Conservation (phyloP, 2,329 filamentous ascomycete species). For the Bisporella sp. region DNA sequence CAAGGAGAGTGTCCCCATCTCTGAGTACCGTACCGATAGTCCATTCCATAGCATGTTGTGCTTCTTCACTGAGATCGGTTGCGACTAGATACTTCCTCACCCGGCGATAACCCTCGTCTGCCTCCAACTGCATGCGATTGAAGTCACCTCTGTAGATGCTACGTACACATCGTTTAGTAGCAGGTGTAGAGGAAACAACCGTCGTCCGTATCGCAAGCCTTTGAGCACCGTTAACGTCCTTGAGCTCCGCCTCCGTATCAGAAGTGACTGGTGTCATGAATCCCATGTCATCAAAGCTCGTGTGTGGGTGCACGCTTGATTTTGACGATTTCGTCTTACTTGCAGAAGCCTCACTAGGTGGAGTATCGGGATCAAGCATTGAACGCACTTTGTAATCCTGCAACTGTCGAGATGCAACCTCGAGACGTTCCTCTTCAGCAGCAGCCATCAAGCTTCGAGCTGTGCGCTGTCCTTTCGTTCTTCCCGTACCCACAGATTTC, state of each 20-base stretch:
- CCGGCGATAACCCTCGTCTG: conserved; percentile 69
- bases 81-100: conserved; percentile 92
- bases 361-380: conserved; percentile 53
- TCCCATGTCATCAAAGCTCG: conserved; percentile 63
- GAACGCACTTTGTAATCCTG: conserved; percentile 23
- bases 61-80: conserved; percentile 89
- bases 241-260: conserved; percentile 78
- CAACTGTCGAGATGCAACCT: not conserved
- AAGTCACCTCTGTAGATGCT: conserved; percentile 91
- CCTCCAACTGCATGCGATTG: conserved; percentile 64
- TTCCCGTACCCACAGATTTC: conserved; percentile 27
- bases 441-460: conserved; percentile 62
- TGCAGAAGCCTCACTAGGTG: conserved; percentile 54
- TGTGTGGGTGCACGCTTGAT: conserved; percentile 67
- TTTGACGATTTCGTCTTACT: conserved; percentile 51
- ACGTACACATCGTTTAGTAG: conserved; percentile 74
- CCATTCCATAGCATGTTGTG: conserved; percentile 93
- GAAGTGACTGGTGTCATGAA: conserved; percentile 60
- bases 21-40: conserved; percentile 91
- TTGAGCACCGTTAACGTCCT: conserved; percentile 82
- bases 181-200: conserved; percentile 66
- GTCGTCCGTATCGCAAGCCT: conserved; percentile 77
- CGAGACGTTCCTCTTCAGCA: conserved; percentile 68
- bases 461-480: conserved; percentile 34
- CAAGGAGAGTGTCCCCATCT: conserved; percentile 88